Base-by-base conservation (phyloP, 2,329 filamentous ascomycete genomes). In the Fusarium zealandicum region DNA sequence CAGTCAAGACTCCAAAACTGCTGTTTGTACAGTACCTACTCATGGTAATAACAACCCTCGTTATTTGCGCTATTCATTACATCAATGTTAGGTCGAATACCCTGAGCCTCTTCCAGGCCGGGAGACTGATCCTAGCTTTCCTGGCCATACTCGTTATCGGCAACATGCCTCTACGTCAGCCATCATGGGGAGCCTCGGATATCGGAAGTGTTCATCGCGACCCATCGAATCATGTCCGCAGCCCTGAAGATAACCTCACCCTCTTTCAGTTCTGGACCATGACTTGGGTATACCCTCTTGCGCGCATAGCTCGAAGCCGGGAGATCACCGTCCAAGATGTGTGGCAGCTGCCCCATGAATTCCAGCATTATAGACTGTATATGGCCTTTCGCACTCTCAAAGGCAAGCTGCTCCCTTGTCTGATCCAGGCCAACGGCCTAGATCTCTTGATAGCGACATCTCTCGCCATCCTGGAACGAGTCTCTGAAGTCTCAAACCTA, bases 221-320 rank as follows among this genome's bases (percentile, higher is more conserved):
- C 6, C 73, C 74, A 0, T 72, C 66, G 2, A 62, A 65, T 20
- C 61, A 69, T 12, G 59, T 90, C n/a, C 87, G 91, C 48, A 85
- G 82, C 31, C 80, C 92, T 0, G 92, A 96, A 70, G 92, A 96
- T 64, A 86, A 89, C 59, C 71, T 96, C 18, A 89, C 82, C 1
- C 77, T 93, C 1, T 92, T 90, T 82, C 89, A 93, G 63, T 96
- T 91, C 74, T 89, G 93, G 83, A 88, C 85, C 6, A 88, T 96
- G 22, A 90, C 85, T 0, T 96, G 92, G 92, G 88, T 96, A 75
- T 78, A 79, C 1, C 88, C 92, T 0, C 74, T 96, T 6, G 91
- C 96, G 11, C 75, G 78, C 2, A 73, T 86, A 18, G 90, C 88
- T 2, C 82, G 79, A 35, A 76, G 78, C 25, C 79, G 85, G 33